Evolutionary conservation across 805 yeast genomes (phyloP).

Genomic region (Phaffomyces opuntiae): DNA sequence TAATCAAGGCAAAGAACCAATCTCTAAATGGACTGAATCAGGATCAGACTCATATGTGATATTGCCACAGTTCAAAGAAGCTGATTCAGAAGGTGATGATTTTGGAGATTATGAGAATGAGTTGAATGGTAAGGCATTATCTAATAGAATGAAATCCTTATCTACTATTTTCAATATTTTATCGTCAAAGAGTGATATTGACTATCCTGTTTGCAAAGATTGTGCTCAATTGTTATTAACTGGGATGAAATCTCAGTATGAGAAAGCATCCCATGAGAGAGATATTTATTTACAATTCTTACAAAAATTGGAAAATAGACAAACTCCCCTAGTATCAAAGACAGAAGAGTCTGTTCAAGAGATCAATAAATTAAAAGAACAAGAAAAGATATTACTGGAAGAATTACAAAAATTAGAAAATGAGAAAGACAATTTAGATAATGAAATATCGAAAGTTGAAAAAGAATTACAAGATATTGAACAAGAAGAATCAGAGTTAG

Average conservation of each 20-base stretch:
- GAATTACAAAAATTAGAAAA: slow-evolving; percentile 40
- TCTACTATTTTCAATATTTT: slow-evolving; percentile 65
- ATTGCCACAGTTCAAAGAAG: slow-evolving; percentile 20
- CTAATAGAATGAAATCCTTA: slow-evolving; percentile 45
- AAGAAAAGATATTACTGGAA: slow-evolving; percentile 37
- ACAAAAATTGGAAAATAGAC: slow-evolving; percentile 56
- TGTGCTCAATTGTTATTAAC: slow-evolving; percentile 66
- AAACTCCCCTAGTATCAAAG: slow-evolving; percentile 29
- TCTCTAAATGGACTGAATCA: slow-evolving; percentile 9
- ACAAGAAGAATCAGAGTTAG: slow-evolving; percentile 39
- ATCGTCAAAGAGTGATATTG: slow-evolving; percentile 67
- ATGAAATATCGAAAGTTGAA: slow-evolving; percentile 32
- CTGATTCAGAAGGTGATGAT: slow-evolving; percentile 4
- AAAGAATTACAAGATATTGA: slow-evolving; percentile 40
- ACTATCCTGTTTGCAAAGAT: slow-evolving; percentile 82
- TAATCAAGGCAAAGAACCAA: slow-evolving; percentile 1
- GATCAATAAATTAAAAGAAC: slow-evolving; percentile 23
- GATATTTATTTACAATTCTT: slow-evolving; percentile 72
- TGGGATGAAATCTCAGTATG: slow-evolving; percentile 62
- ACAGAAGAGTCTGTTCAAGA: slow-evolving; percentile 21
- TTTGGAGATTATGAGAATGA: slow-evolving; percentile 16
- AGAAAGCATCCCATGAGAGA: slow-evolving; percentile 67
- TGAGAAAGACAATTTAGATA: slow-evolving; percentile 25
- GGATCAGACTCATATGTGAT: slow-evolving; percentile 22
- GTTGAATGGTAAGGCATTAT: slow-evolving; percentile 33